Evolutionary conservation across 352 stramenopile genomes (phyloP).

Genomic region (Hyaloperonospora arabidopsidis): DNA sequence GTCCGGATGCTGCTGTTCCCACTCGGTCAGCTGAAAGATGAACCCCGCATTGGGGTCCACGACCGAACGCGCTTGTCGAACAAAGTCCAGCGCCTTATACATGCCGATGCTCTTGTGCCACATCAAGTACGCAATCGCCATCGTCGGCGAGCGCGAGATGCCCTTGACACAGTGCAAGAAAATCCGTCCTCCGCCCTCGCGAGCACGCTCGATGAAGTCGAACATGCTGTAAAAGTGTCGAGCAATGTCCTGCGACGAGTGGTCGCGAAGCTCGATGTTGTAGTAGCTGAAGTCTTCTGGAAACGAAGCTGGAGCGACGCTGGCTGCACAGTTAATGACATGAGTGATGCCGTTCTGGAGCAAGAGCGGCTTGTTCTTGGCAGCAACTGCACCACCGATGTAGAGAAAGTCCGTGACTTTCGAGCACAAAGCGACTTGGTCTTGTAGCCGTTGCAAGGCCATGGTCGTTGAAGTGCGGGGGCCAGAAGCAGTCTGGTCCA

Average conservation of each 20-base stretch:
- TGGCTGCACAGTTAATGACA: constrained; percentile 84
- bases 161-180: constrained; percentile 86
- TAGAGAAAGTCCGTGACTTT: constrained; percentile 83
- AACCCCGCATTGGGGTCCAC: constrained; percentile 84
- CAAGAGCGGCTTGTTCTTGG: constrained; percentile 70
- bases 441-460: constrained; percentile 31
- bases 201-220: constrained; percentile 81
- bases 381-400: constrained; percentile 72
- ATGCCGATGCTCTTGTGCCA: constrained; percentile 79
- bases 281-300: constrained; percentile 80
- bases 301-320: constrained; percentile 64
- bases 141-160: constrained; percentile 81
- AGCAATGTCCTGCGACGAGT: constrained; percentile 81
- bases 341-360: constrained; percentile 75
- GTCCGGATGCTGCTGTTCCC: constrained; percentile 61
- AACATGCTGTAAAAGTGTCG: constrained; percentile 85
- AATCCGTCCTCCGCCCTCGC: constrained; percentile 55
- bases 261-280: constrained; percentile 81
- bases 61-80: constrained; percentile 60
- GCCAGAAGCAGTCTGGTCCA: constrained; percentile 42
- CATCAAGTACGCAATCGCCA: constrained; percentile 87
- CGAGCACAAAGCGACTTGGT: constrained; percentile 67
- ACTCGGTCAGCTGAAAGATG: constrained; percentile 86
- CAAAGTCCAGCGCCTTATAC: constrained; percentile 75
- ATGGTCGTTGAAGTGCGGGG: constrained; percentile 13